Evolutionary conservation across 108 stramenopile genomes (phyloP).

Genomic region (Aurantiochytrium sp.): DNA sequence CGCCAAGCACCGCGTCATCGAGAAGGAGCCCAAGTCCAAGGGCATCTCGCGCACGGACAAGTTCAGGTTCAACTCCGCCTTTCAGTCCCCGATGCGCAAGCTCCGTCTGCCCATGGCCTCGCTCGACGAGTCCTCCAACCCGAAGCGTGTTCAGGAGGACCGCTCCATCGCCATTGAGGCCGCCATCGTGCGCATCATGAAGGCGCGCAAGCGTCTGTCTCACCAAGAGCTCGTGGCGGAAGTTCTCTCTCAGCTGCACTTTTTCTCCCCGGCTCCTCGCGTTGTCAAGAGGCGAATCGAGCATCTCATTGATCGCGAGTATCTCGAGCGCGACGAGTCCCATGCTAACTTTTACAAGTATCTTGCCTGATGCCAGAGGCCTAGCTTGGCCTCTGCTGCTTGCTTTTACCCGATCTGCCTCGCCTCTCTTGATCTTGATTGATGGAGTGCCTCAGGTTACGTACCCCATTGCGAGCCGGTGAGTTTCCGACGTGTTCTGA

Average conservation of each 20-base stretch:
- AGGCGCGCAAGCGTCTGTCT: constrained; percentile 90
- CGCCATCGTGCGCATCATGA: constrained; percentile 99
- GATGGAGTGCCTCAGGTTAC: no score
- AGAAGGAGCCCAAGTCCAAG: constrained; percentile 70
- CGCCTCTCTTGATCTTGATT: no score
- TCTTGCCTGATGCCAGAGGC: constrained; percentile 33
- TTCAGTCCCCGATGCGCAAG: constrained; percentile 82
- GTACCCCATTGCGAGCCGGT: no score
- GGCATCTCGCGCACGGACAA: constrained; percentile 79
- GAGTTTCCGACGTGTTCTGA: no score
- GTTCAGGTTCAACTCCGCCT: constrained; percentile 81
- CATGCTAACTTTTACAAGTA: constrained; percentile 69
- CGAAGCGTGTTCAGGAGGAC: constrained; percentile 95
- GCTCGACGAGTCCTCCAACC: constrained; percentile 88
- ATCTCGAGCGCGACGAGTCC: constrained; percentile 78
- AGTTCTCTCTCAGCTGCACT: constrained; percentile 88
- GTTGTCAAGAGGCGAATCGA: constrained; percentile 86
- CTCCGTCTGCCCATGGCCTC: constrained; percentile 98
- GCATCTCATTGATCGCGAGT: constrained; percentile 87
- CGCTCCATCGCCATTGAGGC: constrained; percentile 94
- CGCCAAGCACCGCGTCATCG: constrained; percentile 92
- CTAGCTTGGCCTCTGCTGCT: no score
- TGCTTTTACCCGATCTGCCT: no score
- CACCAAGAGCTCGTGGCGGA: constrained; percentile 95
- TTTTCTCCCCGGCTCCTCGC: constrained; percentile 94